Conservation (phyloP, 176 grass and related monocot species). For the Triticum monococcum region DNA sequence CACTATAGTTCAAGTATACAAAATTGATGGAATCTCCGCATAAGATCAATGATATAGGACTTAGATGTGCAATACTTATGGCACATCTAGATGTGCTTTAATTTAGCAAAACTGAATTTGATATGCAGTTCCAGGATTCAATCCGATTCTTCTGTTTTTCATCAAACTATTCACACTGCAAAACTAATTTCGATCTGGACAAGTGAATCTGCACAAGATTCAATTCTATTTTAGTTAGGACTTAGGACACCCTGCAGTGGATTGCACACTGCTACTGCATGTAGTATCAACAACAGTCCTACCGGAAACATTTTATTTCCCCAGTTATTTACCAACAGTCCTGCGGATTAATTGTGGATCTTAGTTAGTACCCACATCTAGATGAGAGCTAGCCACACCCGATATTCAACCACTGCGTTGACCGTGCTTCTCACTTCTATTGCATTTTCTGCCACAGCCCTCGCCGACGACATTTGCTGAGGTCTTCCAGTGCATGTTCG, state of each 20-base stretch:
- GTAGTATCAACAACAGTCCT: background rate
- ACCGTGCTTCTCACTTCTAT: constrained; percentile 4
- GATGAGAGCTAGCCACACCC: background rate
- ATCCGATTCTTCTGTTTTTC: background rate
- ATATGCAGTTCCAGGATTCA: background rate
- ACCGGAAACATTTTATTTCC: background rate
- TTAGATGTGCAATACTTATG: too few relatives aligned
- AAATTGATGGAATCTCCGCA: too few relatives aligned
- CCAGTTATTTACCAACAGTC: too few relatives aligned
- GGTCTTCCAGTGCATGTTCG: constrained; percentile 96
- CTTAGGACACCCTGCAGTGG: background rate
- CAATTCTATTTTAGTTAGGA: background rate
- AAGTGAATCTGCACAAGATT: background rate
- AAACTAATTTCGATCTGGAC: background rate
- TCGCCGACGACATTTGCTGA: constrained; percentile 87
- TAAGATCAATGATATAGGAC: too few relatives aligned
- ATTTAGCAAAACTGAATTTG: too few relatives aligned
- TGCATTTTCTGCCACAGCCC: constrained; percentile 53
- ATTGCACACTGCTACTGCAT: background rate
- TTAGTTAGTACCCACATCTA: too few relatives aligned
- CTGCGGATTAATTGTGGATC: background rate
- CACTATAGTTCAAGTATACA: background rate
- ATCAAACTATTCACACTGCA: background rate
- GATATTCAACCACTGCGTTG: background rate
- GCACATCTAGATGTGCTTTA: too few relatives aligned